Base-by-base conservation (phyloP, 179 eudicot species). In the Actinidia polygama region DNA sequence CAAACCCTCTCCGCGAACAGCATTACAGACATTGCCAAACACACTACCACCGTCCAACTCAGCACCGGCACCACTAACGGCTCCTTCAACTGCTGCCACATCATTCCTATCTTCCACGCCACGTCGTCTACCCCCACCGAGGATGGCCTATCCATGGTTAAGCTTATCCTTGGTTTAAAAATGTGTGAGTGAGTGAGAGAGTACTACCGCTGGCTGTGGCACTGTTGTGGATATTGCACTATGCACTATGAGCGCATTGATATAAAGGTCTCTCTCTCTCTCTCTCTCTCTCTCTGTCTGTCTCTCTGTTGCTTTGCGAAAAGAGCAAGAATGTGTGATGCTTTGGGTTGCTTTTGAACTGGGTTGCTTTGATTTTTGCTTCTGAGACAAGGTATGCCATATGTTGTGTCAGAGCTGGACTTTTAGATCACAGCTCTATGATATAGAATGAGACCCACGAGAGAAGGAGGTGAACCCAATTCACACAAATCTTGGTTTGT, bases 21-120 rank as follows among this genome's bases (percentile, higher is more conserved):
- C 98, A 94, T 93, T 15, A 88, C 10, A 0, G 96, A 93, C 98
- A 94, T 91, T 10, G 77, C 85, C 80, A 93, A 84, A 73, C 98
- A 93, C 10, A 93, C 23, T 5, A 74, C 54, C 6, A 94, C 96
- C 54, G 85, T 73, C 23, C 87, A 4, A 40, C 78, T 90, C 30
- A 93, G 79, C 50, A 91, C 55, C 0, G 96, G 96, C 46, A 94
- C 92, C 5, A 91, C 80, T 46, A 94, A 30, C 7, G 98, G 94
- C 16, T 87, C 86, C 71, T 82, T 94, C 1, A 72, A 80, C 79
- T 89, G 92, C 74, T 86, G 90, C 96, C 93, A 93, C n/a, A 90
- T 47, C 5, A 86, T 36, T 57, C 87, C 85, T 3, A 90, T 78
- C n/a, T n/a, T n/a, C n/a, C n/a, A n/a, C n/a, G n/a, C n/a, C n/a